Conservation (phyloP, 139 green algal genomes). For the Deuterostichococcus epilithicus region DNA sequence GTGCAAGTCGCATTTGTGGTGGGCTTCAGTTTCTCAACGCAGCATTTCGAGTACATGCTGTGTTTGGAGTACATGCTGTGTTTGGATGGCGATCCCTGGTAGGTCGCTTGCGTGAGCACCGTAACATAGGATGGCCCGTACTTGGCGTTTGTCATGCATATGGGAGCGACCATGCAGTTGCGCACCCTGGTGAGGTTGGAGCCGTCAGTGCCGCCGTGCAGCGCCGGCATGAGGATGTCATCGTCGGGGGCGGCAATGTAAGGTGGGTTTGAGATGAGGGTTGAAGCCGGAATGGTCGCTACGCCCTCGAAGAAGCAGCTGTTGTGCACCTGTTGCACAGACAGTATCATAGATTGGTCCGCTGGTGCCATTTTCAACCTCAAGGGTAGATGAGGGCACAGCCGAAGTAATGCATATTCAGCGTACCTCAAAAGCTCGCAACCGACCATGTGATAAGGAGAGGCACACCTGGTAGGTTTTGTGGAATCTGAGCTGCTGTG, state of each 20-base stretch:
- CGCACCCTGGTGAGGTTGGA: conserved; percentile 31
- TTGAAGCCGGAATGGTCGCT: background rate
- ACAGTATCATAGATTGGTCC: no score
- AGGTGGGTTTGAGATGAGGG: conserved; percentile 48
- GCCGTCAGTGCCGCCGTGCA: conserved; percentile 45
- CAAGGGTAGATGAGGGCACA: no score
- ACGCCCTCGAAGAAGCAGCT: conserved; percentile 48
- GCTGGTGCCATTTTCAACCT: no score
- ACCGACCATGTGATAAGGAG: background rate
- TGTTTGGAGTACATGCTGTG: no score
- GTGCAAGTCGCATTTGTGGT: no score
- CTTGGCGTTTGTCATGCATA: no score
- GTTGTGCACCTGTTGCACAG: conserved; percentile 25
- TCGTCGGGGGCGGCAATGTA: conserved; percentile 42
- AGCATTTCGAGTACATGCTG: background rate
- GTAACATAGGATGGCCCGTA: no score
- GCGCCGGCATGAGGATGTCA: conserved; percentile 48
- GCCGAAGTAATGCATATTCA: no score
- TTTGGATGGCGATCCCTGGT: no score
- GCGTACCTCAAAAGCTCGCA: no score
- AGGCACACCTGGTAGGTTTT: conserved; percentile 26
- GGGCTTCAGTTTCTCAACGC: background rate
- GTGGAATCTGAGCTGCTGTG: conserved; percentile 8
- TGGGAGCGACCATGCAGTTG: no score
- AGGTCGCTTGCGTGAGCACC: background rate